phyloP scores from a whole-genome alignment of 2,329 filamentous ascomycete species.

The Penicillium sp. region DNA sequence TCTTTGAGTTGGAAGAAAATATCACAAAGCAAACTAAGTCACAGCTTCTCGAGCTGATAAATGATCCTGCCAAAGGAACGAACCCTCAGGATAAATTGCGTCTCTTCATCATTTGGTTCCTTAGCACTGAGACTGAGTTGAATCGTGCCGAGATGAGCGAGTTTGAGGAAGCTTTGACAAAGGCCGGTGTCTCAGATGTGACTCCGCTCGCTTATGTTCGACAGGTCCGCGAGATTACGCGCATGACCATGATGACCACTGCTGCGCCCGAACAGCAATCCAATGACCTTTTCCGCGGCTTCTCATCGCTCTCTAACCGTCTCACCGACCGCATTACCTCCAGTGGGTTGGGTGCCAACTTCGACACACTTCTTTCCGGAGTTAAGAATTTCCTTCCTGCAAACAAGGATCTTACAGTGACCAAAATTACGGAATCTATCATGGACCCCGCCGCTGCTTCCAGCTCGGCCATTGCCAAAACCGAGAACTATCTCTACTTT shows the following conservation, averaged over 20 bases:
- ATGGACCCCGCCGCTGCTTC: slow-evolving; percentile 94
- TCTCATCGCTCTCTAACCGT: slow-evolving; percentile 87
- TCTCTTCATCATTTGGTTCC: slow-evolving; percentile 94
- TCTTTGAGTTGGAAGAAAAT: slow-evolving; percentile 92
- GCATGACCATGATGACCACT: slow-evolving; percentile 97
- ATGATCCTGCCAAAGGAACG: slow-evolving; percentile 78
- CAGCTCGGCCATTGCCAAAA: slow-evolving; percentile 91
- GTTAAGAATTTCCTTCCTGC: slow-evolving; percentile 98
- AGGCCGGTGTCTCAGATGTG: slow-evolving; percentile 72
- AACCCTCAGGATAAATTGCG: slow-evolving; percentile 87
- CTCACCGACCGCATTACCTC: slow-evolving; percentile 95
- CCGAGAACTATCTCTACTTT: slow-evolving; percentile 95
- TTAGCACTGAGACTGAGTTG: slow-evolving; percentile 90
- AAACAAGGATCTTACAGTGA: slow-evolving; percentile 93
- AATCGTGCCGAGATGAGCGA: slow-evolving; percentile 79
- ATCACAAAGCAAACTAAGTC: slow-evolving; percentile 88
- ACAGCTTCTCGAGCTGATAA: slow-evolving; percentile 86
- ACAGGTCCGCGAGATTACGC: slow-evolving; percentile 90
- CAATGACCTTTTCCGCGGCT: slow-evolving; percentile 84
- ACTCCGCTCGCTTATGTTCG: slow-evolving; percentile 82
- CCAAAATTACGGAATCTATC: slow-evolving; percentile 96
- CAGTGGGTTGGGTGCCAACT: slow-evolving; percentile 81
- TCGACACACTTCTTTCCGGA: slow-evolving; percentile 91
- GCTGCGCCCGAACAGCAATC: slow-evolving; percentile 66
- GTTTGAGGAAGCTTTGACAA: slow-evolving; percentile 81